Base-by-base conservation (phyloP, 2,329 filamentous ascomycete species). In the Ophiostoma ulmi region DNA sequence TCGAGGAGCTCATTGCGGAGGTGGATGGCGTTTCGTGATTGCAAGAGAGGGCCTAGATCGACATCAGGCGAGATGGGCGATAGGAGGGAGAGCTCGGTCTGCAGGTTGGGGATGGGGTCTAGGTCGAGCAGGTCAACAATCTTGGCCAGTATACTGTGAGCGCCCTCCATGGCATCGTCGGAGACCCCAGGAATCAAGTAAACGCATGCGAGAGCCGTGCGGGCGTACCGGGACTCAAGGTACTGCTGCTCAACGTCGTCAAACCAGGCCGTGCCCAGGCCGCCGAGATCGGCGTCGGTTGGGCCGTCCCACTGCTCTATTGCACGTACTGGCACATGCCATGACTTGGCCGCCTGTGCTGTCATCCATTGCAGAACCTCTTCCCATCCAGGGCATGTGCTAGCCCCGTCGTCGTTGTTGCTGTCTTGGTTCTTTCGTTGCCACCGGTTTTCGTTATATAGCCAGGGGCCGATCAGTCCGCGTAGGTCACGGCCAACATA, bases 301-400 rank as follows among this genome's bases (percentile, higher is more conserved):
- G 91, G 90, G 0, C 91, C 91, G 75, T 90, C 87, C 91, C 91
- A 94, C 73, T 91, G 86, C 72, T 88, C 85, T 44, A 93, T 81
- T 8, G 86, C 88, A 67, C 83, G 83, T 41, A 88, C 82, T n/a
- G 87, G 85, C n/a, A 88, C 81, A 36, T 78, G 80, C 84, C 92
- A 90, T 20, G 87, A 85, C 26, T 67, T 64, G 4, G 82, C 81
- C 0, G 90, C 88, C 72, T 88, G 86, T 2, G 80, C 76, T 17
- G 85, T 82, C 55, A 94, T 82, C 90, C 91, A 94, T 70, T 85
- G 82, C 69, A 91, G 87, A 4, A 90, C 82, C 73, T 86, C 83
- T 73, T 92, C 88, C 90, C 91, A 94, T 8, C 88, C 90, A 61
- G 85, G 78, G 78, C 86, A 84, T 70, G 41, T 31, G 22, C 38